A percentile compares a stretch with the other conserved stretches of the same genome.
These are phyloP conservation scores for Schoenoplectus tabernaemontani DNA, from an alignment of 202 grass and related monocot species.

Conservation along the genomic window DNA sequence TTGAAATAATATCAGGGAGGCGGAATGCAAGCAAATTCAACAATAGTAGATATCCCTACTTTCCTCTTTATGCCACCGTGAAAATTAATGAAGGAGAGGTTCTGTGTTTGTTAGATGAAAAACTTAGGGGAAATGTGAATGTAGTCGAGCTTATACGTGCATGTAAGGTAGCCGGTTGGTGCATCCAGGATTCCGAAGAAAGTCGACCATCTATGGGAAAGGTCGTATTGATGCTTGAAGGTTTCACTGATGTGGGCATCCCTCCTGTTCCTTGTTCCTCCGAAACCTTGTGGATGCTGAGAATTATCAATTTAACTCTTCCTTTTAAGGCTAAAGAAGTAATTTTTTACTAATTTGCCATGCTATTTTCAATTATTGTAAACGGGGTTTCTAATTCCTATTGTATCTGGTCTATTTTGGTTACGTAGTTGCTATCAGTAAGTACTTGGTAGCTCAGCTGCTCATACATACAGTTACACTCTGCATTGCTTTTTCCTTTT, in stretches of 20 bases:
- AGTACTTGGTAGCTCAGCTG: not conserved
- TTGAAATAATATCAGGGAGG: slow-evolving; percentile 43
- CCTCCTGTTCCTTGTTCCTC: slow-evolving; percentile 27
- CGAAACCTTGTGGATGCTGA: slow-evolving; percentile 21
- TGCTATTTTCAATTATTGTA: not conserved
- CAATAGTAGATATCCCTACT: not conserved
- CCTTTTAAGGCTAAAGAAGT: not conserved
- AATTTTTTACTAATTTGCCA: not conserved
- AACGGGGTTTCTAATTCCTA: not conserved
- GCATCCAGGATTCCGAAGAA: slow-evolving; percentile 26
- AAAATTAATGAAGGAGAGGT: slow-evolving; percentile 24
- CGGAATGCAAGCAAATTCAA: slow-evolving; percentile 3
- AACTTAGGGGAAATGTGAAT: slow-evolving; percentile 1
- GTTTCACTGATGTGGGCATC: not conserved
- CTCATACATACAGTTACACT: not conserved
- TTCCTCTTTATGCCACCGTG: slow-evolving; percentile 22
- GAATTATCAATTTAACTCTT: not conserved
- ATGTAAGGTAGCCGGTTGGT: slow-evolving; percentile 31
- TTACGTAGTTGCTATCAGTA: not conserved
- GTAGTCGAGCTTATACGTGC: not conserved
- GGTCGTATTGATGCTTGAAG: slow-evolving; percentile 26
- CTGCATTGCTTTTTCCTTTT: too few species aligned
- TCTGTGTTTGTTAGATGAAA: slow-evolving; percentile 26
- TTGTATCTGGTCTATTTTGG: too few species aligned
- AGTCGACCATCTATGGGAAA: slow-evolving; percentile 24